Evolutionary conservation across 805 yeast species (phyloP).

Genomic region (Candida maltosa): DNA sequence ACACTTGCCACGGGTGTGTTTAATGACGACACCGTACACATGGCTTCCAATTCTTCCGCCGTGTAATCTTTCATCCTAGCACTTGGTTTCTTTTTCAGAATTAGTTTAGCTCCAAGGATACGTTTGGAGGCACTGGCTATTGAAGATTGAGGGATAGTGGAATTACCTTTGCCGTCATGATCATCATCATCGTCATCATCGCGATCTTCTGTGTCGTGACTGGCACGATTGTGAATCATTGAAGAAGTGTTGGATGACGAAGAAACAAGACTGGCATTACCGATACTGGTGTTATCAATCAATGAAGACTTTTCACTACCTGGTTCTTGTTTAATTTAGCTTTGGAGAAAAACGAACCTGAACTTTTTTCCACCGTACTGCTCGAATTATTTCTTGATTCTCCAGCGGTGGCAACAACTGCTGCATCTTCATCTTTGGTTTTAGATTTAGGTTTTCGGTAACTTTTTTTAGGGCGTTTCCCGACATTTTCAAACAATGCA

Average conservation of each 20-base stretch:
- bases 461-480: slow-evolving; percentile 28
- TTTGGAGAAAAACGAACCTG: background rate
- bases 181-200: background rate
- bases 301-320: slow-evolving; percentile 7
- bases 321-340: slow-evolving; percentile 5
- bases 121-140: slow-evolving; percentile 36
- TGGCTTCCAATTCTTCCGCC: slow-evolving; percentile 9
- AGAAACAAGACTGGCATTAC: slow-evolving; percentile 11
- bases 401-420: background rate
- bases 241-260: slow-evolving; percentile 7
- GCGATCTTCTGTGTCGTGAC: slow-evolving; percentile 2
- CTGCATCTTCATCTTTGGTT: slow-evolving; percentile 15
- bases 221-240: background rate
- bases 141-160: slow-evolving; percentile 11
- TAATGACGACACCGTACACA: slow-evolving; percentile 8
- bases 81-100: slow-evolving; percentile 24
- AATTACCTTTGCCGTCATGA: slow-evolving; percentile 1
- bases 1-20: slow-evolving; percentile 16
- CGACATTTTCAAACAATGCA: slow-evolving; percentile 41
- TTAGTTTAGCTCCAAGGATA: slow-evolving; percentile 36
- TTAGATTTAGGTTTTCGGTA: slow-evolving; percentile 22
- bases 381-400: slow-evolving; percentile 1
- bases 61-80: slow-evolving; percentile 2
- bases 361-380: slow-evolving; percentile 1
- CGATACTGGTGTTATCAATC: slow-evolving; percentile 6